These are phyloP conservation scores for Amaranthus hypochondriacus DNA, from an alignment of 148 eudicot genomes.

Conservation along the genomic window DNA sequence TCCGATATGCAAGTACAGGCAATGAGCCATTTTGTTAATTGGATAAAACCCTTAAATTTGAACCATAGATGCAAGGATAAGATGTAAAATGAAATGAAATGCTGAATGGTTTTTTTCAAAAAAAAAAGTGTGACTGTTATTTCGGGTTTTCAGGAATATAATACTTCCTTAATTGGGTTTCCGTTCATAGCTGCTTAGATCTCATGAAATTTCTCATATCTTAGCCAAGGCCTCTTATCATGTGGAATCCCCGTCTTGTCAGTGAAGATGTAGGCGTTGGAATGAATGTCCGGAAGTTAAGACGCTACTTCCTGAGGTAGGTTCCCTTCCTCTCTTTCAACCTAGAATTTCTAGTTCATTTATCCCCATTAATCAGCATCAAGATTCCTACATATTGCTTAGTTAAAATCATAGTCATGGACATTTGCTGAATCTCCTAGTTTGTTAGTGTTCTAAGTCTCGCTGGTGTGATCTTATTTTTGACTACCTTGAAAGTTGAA, in stretches of 20 bases:
- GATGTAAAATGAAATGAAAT: too few species aligned
- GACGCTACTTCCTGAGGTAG: slow-evolving; percentile 73
- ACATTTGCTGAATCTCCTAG: not conserved
- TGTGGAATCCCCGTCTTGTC: slow-evolving; percentile 99
- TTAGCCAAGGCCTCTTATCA: slow-evolving; percentile 96
- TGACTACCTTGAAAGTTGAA: slow-evolving; percentile 9
- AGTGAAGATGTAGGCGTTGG: slow-evolving; percentile 98
- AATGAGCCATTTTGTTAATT: not conserved
- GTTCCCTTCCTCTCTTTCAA: not conserved
- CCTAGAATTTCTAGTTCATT: not conserved
- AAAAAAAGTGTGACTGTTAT: not conserved
- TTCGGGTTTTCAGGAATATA: not conserved
- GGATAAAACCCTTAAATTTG: not conserved
- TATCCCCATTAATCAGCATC: not conserved
- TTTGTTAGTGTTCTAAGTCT: not conserved
- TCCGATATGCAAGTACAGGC: too few species aligned
- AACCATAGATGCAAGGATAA: not conserved
- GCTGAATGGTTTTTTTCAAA: too few species aligned
- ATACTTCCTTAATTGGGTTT: not conserved
- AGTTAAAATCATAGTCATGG: not conserved
- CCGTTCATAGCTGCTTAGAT: not conserved
- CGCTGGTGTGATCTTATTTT: not conserved
- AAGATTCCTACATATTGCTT: not conserved
- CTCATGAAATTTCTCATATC: slow-evolving; percentile 20
- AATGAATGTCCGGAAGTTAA: slow-evolving; percentile 71